Conservation (phyloP, 2,329 filamentous ascomycete genomes). For the Ophiostoma populinum region DNA sequence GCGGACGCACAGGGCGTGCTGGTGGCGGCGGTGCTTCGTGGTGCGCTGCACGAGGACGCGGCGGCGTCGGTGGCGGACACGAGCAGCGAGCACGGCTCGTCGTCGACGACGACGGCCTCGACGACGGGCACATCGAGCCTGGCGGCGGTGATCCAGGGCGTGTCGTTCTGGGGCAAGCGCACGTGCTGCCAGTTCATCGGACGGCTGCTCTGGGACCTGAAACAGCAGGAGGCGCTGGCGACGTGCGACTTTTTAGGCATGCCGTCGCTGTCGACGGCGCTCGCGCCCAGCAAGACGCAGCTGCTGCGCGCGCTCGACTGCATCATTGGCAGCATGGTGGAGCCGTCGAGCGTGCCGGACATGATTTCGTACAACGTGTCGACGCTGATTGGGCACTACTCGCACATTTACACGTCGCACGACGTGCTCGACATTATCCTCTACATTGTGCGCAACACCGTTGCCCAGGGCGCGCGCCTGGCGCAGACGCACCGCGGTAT, state of each 20-base stretch:
- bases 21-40: slow-evolving; percentile 9
- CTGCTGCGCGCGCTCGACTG: slow-evolving; percentile 12
- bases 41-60: slow-evolving; percentile 7
- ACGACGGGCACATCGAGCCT: not conserved
- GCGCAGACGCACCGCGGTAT: slow-evolving; percentile 10
- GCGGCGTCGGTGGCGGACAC: not conserved
- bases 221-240: slow-evolving; percentile 15
- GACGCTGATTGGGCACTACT: slow-evolving; percentile 16
- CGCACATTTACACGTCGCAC: slow-evolving; percentile 14
- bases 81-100: not conserved
- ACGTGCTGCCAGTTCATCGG: slow-evolving; percentile 16
- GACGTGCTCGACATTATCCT: slow-evolving; percentile 17
- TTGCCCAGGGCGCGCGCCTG: slow-evolving; percentile 8
- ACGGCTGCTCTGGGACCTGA: slow-evolving; percentile 17
- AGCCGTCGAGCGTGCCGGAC: slow-evolving; percentile 13
- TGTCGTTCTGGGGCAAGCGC: slow-evolving; percentile 15
- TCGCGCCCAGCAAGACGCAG: slow-evolving; percentile 13
- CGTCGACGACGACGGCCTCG: not conserved
- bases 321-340: slow-evolving; percentile 12
- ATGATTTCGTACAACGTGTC: slow-evolving; percentile 17
- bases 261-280: slow-evolving; percentile 12
- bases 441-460: slow-evolving; percentile 16
- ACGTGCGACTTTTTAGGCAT: slow-evolving; percentile 15
- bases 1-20: slow-evolving; percentile 9
- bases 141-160: not conserved